Conservation (phyloP, 116 monocot species). For the Iris pallida region DNA sequence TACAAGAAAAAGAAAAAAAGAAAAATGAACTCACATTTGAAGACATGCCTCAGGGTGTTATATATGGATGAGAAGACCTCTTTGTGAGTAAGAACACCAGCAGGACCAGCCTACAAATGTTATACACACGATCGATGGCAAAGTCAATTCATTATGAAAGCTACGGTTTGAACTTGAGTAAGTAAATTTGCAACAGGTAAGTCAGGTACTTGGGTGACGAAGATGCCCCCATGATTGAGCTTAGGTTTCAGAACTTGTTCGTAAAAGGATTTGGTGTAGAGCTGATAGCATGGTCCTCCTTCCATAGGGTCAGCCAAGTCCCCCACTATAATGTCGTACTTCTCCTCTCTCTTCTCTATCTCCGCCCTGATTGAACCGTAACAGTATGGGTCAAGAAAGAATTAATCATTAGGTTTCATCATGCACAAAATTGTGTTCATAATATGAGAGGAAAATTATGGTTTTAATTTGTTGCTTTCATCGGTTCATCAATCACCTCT, state of each 20-base stretch:
- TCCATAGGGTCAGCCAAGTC: slow-evolving; percentile 79
- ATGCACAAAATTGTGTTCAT: too few relatives aligned
- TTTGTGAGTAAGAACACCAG: slow-evolving; percentile 70
- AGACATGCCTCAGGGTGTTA: slow-evolving; percentile 70
- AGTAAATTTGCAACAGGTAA: neutral
- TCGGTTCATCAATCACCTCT: too few relatives aligned
- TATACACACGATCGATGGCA: too few relatives aligned
- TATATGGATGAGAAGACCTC: slow-evolving; percentile 73
- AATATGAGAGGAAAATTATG: too few relatives aligned
- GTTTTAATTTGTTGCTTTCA: too few relatives aligned
- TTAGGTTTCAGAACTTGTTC: slow-evolving; percentile 61
- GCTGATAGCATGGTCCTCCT: slow-evolving; percentile 80
- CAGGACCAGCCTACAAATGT: slow-evolving; percentile 56
- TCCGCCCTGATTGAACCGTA: slow-evolving; percentile 36
- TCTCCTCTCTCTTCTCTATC: slow-evolving; percentile 54
- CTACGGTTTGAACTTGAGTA: neutral
- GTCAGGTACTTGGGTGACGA: slow-evolving; percentile 56
- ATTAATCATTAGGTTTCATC: too few relatives aligned
- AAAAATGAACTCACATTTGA: slow-evolving; percentile 47
- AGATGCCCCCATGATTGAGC: slow-evolving; percentile 51
- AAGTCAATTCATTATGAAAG: neutral
- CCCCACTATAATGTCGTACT: slow-evolving; percentile 72
- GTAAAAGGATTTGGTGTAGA: slow-evolving; percentile 79
- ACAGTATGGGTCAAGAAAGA: too few relatives aligned
- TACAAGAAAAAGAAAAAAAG: neutral